Evolutionary conservation across 805 yeast genomes (phyloP), one percentile per base, ranked within the genome.

Genomic region (Wickerhamiella spandovensis): DNA sequence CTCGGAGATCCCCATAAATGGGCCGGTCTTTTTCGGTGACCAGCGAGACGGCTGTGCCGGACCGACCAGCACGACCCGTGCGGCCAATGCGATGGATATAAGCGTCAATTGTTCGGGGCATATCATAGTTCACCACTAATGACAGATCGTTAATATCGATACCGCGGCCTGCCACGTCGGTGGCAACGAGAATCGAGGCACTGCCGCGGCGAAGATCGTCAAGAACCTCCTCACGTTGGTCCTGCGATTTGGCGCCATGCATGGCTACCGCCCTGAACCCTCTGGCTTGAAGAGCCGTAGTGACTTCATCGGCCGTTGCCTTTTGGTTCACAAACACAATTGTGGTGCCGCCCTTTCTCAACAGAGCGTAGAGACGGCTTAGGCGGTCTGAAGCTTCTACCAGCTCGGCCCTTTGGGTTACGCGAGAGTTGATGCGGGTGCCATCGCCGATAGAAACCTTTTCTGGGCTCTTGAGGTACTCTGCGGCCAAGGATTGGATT

Each of bases 111-210:
- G 72, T 72, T 54, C 73, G 76, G 9, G 88, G 69, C 89, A 89
- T 82, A 58, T 90, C 95, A 61, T 75, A 89, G 64, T 90, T 92
- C 20, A 92, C 65, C 9, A 90, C 97, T 35, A 89, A 64, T 0
- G 92, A 78, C 7, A 90, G 95, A 57, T 84, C 75, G 1, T 87
- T 82, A n/a, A 90, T 80, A 65, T 92, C 97, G 44, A 90, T 77
- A 63, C 98, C 98, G 68, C 98, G 77, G 2, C 95, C 95, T 0
- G 97, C 97, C 22, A 90, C 87, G 64, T 90, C 96, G 0, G 97
- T 92, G 2, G 97, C 97, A 17, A 90, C 80, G 43, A 90, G 67
- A 6, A 85, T 71, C 48, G 79, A 81, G 0, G 74, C 75, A 22
- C 68, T 65, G 1, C 83, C 81, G 5, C 66, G 55, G 44, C 81